phyloP scores from a whole-genome alignment of 345 rosid genomes.

The Schrenkiella parvula region DNA sequence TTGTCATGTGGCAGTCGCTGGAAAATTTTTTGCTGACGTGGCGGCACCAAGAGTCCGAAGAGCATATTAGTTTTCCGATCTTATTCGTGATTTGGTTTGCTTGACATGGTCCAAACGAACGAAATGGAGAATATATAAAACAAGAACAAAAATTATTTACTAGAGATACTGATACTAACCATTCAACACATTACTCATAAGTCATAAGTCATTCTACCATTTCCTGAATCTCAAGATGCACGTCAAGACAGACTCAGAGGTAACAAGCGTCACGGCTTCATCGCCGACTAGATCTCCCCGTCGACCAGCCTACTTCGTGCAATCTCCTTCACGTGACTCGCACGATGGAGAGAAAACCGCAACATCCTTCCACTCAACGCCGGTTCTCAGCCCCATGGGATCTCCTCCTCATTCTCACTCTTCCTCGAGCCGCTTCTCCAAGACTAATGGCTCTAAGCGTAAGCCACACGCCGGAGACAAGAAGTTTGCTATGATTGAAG shows the following conservation, averaged over 20 bases:
- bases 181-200: no score
- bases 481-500: slow-evolving; percentile 69
- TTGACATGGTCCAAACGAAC: no score
- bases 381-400: slow-evolving; percentile 83
- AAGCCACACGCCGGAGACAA: slow-evolving; percentile 44
- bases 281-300: slow-evolving; percentile 93
- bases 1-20: no score
- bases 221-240: slow-evolving; percentile 52
- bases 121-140: no score
- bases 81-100: no score
- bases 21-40: no score
- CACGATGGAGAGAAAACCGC: slow-evolving; percentile 96
- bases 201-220: no score
- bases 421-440: slow-evolving; percentile 80
- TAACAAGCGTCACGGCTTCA: slow-evolving; percentile 77
- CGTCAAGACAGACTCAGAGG: slow-evolving; percentile 91
- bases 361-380: slow-evolving; percentile 90
- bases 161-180: no score
- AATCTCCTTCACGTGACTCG: slow-evolving; percentile 90
- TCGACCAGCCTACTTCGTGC: slow-evolving; percentile 86
- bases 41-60: no score
- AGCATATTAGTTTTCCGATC: no score
- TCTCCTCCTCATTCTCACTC: slow-evolving; percentile 95
- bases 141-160: no score
- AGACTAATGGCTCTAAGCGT: slow-evolving; percentile 52